Evolutionary conservation across 108 stramenopile species (phyloP), one percentile per base, ranked within the genome.

Genomic region (Nitzschia sp.): DNA sequence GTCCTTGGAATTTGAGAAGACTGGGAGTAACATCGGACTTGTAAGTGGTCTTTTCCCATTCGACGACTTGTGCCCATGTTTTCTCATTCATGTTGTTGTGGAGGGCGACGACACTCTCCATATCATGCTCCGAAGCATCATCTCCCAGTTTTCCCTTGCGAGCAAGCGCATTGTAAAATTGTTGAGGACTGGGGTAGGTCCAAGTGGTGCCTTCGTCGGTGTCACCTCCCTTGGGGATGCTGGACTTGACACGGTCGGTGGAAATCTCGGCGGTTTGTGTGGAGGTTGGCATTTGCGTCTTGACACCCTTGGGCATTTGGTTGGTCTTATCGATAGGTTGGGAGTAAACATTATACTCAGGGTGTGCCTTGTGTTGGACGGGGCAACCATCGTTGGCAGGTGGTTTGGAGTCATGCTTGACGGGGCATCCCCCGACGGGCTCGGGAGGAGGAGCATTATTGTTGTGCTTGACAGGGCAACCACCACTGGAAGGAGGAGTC

Each of bases 31-130:
- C 26, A 34, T 65, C 19, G 25, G 60, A 67, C 38, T 69, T 72
- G 39, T 54, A 73, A 41, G 53, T 66, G 58, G 60, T 72, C 17
- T 48, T 57, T 76, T 99, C 99, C 99, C 99, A 99, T 75, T 96
- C 89, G 65, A 94, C 70, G 12, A 99, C 87, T 65, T 87, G 74
- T 17, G 61, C 61, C 99, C 99, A 99, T 20, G 98, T 97, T 39
- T 80, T 83, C 78, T 99, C 99, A 80, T 99, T 99, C 99, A 99
- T 99, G 71, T 91, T 88, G 84, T 99, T 99, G 86, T 99, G 99
- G 57, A 99, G 80, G 8, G 97, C 94, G 40, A 99, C 97, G 6
- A 99, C 97, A 54, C 73, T 69, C 20, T 76, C 86, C 81, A 97
- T 95, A 9, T 85, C 80, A 48, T 85, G 82, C 63, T 90, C 88